phyloP scores from a whole-genome alignment of 495 filamentous ascomycete species.

The Aspergillus saccharolyticus region DNA sequence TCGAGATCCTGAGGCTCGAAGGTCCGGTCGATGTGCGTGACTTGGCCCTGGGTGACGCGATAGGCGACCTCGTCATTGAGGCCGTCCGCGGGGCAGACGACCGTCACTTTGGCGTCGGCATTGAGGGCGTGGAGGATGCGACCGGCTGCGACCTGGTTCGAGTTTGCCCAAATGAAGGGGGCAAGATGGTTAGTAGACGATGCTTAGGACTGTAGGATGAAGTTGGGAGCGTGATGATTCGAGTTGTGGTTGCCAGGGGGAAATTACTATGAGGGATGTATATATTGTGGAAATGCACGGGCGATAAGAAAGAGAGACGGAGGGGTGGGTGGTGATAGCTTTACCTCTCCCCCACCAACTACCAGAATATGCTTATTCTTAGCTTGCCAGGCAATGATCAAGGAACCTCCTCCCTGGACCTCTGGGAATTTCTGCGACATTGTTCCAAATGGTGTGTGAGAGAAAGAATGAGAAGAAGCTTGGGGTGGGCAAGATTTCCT shows the following conservation, averaged over 20 bases:
- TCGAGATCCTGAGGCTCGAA: conserved; percentile 82
- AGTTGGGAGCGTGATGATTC: neutral
- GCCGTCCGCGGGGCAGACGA: conserved; percentile 72
- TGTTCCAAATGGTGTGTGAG: conserved; percentile 15
- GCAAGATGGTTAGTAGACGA: conserved; percentile 35
- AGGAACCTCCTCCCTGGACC: conserved; percentile 81
- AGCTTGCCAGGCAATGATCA: conserved; percentile 93
- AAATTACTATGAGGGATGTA: conserved; percentile 9
- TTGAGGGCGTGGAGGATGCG: conserved; percentile 90
- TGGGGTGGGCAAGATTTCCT: neutral
- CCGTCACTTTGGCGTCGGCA: conserved; percentile 84
- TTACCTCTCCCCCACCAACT: conserved; percentile 88
- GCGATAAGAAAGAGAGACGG: neutral
- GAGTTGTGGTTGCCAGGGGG: neutral
- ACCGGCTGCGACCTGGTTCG: conserved; percentile 72
- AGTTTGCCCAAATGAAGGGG: too few species aligned
- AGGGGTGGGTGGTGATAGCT: neutral
- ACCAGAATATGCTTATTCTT: conserved; percentile 78
- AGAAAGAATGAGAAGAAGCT: neutral
- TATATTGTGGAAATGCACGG: conserved; percentile 6
- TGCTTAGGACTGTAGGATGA: conserved; percentile 10
- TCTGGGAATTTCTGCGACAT: conserved; percentile 66
- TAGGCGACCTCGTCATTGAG: conserved; percentile 84
- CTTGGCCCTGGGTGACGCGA: conserved; percentile 66
- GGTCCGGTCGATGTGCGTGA: conserved; percentile 71